These are phyloP conservation scores for Pythium apleroticum DNA, from an alignment of 352 stramenopile species.

Conservation along the genomic window DNA sequence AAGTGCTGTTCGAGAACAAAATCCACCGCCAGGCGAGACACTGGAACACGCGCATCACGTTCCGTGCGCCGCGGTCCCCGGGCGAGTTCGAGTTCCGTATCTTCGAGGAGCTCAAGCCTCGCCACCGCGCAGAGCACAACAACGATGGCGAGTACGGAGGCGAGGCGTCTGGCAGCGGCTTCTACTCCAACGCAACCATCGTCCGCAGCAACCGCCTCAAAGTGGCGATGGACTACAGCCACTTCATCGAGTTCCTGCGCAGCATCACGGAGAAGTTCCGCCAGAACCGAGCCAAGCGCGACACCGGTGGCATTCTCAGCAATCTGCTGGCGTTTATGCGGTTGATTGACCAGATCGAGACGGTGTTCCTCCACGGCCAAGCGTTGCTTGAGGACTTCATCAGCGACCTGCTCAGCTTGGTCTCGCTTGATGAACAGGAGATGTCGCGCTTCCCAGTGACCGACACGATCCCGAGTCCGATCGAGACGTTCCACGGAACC, in stretches of 20 bases:
- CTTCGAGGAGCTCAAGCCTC: constrained; percentile 62
- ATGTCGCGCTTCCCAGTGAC: constrained; percentile 49
- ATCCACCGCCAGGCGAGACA: constrained; percentile 58
- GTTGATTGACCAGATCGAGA: constrained; percentile 74
- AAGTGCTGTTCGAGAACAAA: constrained; percentile 81
- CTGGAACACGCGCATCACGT: constrained; percentile 80
- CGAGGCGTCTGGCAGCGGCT: constrained; percentile 18
- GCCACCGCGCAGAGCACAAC: constrained; percentile 27
- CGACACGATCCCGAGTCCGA: constrained; percentile 62
- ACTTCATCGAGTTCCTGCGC: constrained; percentile 77
- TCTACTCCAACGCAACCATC: constrained; percentile 73
- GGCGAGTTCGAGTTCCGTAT: constrained; percentile 85
- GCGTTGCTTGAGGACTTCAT: constrained; percentile 61
- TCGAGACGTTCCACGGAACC: constrained; percentile 76
- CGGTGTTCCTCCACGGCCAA: constrained; percentile 69
- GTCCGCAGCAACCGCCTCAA: constrained; percentile 70
- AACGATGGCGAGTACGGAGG: constrained; percentile 35
- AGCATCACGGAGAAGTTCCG: constrained; percentile 67
- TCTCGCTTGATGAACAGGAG: constrained; percentile 41
- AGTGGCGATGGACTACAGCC: constrained; percentile 72
- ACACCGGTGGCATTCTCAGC: constrained; percentile 60
- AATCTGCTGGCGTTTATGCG: constrained; percentile 62
- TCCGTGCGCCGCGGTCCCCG: constrained; percentile 70
- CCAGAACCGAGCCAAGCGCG: constrained; percentile 45
- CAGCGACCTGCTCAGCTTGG: constrained; percentile 47